Percentiles rank a stretch among this genome's conserved stretches.
phyloP scores from a whole-genome alignment of 257 asterid genomes.

The Misopates orontium region DNA sequence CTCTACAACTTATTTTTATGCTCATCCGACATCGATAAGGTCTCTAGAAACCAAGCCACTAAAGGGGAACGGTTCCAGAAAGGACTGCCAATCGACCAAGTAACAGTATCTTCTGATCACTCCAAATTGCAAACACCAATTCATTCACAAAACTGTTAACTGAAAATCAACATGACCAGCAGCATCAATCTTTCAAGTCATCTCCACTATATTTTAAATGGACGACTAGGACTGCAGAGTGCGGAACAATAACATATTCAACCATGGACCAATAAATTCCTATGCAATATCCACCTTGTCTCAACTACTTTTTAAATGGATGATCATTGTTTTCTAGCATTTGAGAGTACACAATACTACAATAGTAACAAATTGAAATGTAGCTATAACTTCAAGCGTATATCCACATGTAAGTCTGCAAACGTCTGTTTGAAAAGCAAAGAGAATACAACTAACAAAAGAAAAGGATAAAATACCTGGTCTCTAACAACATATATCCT shows the following conservation, averaged over 20 bases:
- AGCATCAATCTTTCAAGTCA: too few species aligned
- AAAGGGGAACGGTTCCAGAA: slow-evolving; percentile 16
- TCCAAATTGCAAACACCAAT: slow-evolving; percentile 9
- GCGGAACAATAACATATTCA: slow-evolving; percentile 25
- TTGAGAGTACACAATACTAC: too few species aligned
- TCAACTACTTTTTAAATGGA: too few species aligned
- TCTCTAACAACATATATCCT: slow-evolving; percentile 28
- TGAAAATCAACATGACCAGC: slow-evolving; percentile 15
- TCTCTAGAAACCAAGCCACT: slow-evolving; percentile 22
- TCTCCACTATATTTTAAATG: too few species aligned
- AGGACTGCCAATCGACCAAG: slow-evolving; percentile 15
- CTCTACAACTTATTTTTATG: slow-evolving; percentile 24
- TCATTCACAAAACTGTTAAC: slow-evolving; percentile 20
- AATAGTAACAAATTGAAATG: too few species aligned
- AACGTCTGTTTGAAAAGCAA: slow-evolving; percentile 28
- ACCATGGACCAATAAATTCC: slow-evolving; percentile 15
- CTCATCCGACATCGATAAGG: slow-evolving; percentile 13
- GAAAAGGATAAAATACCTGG: slow-evolving; percentile 2
- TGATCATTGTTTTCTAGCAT: too few species aligned
- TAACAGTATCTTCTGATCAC: slow-evolving; percentile 21
- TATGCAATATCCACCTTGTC: too few species aligned
- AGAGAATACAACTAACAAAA: slow-evolving; percentile 16
- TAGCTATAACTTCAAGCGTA: slow-evolving; percentile 15
- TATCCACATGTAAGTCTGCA: slow-evolving; percentile 33
- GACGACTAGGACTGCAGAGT: neutral